Conservation (phyloP, 2,329 filamentous ascomycete species). For the Aspergillus ruber region DNA sequence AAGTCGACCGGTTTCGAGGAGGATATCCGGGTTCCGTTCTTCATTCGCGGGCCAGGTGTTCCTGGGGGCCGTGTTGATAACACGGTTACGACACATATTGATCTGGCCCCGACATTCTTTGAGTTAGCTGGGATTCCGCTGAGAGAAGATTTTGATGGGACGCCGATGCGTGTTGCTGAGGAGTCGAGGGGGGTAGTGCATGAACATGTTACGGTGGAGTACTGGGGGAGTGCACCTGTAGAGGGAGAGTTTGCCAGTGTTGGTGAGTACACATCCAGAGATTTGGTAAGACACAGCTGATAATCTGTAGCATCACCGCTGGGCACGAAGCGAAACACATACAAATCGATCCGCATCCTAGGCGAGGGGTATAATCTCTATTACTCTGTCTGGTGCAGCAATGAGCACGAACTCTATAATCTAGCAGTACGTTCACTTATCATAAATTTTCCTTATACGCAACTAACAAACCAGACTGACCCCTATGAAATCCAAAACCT, state of each 20-base stretch:
- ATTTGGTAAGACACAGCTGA: too few relatives aligned
- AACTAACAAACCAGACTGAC: conserved; percentile 5
- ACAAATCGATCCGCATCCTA: conserved; percentile 17
- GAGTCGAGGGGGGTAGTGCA: conserved; percentile 7
- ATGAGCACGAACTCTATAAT: conserved; percentile 19
- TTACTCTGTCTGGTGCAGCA: conserved; percentile 18
- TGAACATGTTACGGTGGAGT: conserved; percentile 52
- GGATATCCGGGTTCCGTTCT: conserved; percentile 52
- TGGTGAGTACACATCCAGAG: too few relatives aligned
- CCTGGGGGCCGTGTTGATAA: conserved; percentile 31
- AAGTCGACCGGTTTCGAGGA: conserved; percentile 52
- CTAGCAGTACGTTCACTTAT: conserved; percentile 2
- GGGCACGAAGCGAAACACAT: conserved; percentile 7
- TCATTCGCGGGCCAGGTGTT: conserved; percentile 51
- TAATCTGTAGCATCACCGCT: too few relatives aligned
- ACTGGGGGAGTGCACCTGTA: conserved; percentile 40
- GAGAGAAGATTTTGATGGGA: conserved; percentile 48
- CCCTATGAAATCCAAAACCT: conserved; percentile 15
- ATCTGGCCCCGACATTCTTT: conserved; percentile 54
- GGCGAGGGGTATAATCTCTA: conserved; percentile 14
- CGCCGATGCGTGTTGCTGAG: conserved; percentile 38
- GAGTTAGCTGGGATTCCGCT: conserved; percentile 26
- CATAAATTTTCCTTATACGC: background rate
- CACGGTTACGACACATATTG: conserved; percentile 53
- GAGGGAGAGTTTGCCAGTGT: background rate